Base-by-base conservation (phyloP, 1,284 basidiomycete genomes). In the Malassezia dermatis region DNA sequence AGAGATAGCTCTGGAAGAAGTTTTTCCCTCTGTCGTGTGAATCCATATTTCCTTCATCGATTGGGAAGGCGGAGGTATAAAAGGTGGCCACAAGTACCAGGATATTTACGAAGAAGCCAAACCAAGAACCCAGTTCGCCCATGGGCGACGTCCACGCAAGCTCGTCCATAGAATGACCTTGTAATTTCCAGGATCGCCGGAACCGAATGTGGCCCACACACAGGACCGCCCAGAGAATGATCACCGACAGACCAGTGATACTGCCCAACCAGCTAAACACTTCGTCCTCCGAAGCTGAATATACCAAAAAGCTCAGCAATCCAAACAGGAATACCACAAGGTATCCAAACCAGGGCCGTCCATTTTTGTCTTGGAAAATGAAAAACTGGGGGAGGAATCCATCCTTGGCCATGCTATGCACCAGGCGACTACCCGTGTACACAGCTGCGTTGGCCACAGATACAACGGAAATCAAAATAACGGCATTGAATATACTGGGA, bases 1-100 rank as follows among this genome's bases (percentile, higher is more conserved):
- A 76, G 30, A 79, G 61, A 71, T 76, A 80, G 32, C 66, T 54
- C 51, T 77, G 67, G 77, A 80, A 80, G 75, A 79, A 79, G 17
- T 56, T 64, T 54, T 74, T 58, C 24, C 73, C 77, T 15, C 75
- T 64, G 10, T 74, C 69, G n/a, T 46, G 50, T 2, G 34, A 10
- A 23, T 37, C 51, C 40, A 64, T 60, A 21, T 57, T 48, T 15
- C 64, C 70, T 47, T 66, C 67, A 21, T 65, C 73, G 31, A 73
- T 69, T 37, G 71, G 75, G 56, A 57, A 66, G 13, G 57, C 62
- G 6, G 62, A 34, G 23, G 51, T 55, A 53, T 67, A 66, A 56
- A 65, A 63, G 34, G 59, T 62, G 43, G 58, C 51, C 32, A 45
- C 27, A 47, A 67, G 58, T 26, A 67, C 63, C 27, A 67, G 54